Evolutionary conservation across 768 basidiomycete species (phyloP), one percentile per base, ranked within the genome.

Genomic region (Hydnum rufescens): DNA sequence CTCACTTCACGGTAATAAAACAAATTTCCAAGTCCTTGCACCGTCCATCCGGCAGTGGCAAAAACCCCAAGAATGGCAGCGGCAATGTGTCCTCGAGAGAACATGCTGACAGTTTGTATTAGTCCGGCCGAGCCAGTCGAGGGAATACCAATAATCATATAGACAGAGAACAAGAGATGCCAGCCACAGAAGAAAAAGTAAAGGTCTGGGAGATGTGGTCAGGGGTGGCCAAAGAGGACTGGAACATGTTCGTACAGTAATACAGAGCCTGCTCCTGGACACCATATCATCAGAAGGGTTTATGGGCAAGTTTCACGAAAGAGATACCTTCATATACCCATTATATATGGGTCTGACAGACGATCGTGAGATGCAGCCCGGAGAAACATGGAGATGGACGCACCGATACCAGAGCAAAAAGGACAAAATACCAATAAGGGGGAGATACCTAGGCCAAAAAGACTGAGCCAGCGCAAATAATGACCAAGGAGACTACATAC

Each of bases 141-240:
- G 16, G 90, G 89, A 60, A 95, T 82, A 58, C 93, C 93, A 63
- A 97, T 79, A 64, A 90, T 80, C 88, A 86, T 87, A 70, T 96
- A 97, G 62, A 86, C 64, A 57, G 83, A 85, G 70, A 88, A 96
- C 39, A 86, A 71, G 56, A 97, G 73, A 68, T 99, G 90, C 73
- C 86, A 96, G 46, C 89, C 93, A 52, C 80, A 74, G 68, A 99
- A 99, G 68, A 96, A 77, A 73, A 96, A 93, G 72, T 88, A 99
- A 58, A 95, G 66, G 70, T 96, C 92, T 96, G 60, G 29, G 8
- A 55, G 34, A 8, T 22, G 19, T 31, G 30, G 18, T 3, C 1
- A 32, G 13, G 30, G 23, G 1, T 19, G 18, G 18, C n/a, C 2
- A 18, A 39, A 23, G 29, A 13, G 5, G 19, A 30, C 29, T 51